Evolutionary conservation across 2,329 filamentous ascomycete genomes (phyloP), one percentile per base, ranked within the genome.

Genomic region (Fusarium buharicum): DNA sequence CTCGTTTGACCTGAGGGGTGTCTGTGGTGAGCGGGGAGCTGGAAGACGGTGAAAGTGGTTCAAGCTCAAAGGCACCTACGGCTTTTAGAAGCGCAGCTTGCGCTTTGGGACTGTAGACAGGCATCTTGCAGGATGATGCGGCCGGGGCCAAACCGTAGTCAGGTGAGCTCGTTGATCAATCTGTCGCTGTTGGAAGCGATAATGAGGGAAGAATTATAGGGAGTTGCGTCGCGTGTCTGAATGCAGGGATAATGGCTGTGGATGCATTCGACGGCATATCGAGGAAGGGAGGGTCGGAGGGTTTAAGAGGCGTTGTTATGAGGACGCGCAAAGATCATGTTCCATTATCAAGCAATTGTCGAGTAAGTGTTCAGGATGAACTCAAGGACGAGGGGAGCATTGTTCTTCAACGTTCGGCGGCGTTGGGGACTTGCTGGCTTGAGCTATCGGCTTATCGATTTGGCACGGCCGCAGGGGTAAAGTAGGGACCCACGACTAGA

Each of bases 81-180:
- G 85, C 86, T 75, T 82, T 81, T 46, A 87, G 72, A 36, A 88
- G 81, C 74, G 85, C 84, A 63, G 74, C 75, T 76, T 84, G 82
- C 73, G 81, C 80, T 65, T 75, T 73, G 47, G 72, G 69, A 60
- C 72, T 78, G 62, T 79, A 79, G 18, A 58, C 39, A 18, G 78
- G 75, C 77, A 79, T 80, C 43, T 51, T 64, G 9, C 43, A 18
- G 18, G 39, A 44, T 24, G 22, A 17, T 51, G 53, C 28, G 45
- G 53, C 56, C 45, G 46, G 38, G 48, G 50, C 31, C 55, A 59
- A 62, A 45, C 51, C 11, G 36, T 36, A 28, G 38, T 50, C 31
- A n/a, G 36, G 22, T 27, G 39, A 48, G 34, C 33, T 31, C 13
- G 47, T 51, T 33, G 36, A 61, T 66, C 51, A 53, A 30, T 41